Evolutionary conservation across 1,139 yeast genomes (phyloP).

Genomic region (Pichia sp.): DNA sequence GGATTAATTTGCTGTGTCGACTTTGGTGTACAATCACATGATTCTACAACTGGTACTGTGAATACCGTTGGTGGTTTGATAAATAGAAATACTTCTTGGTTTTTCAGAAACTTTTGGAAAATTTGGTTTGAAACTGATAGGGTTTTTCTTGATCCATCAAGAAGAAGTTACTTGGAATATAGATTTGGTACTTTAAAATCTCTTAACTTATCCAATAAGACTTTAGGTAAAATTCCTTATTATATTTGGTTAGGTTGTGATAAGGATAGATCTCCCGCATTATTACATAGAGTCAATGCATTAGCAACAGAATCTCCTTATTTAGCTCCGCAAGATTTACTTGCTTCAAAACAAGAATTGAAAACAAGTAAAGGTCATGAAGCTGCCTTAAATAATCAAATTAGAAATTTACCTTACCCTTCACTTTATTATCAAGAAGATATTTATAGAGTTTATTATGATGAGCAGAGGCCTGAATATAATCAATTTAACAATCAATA

Average conservation of each 20-base stretch:
- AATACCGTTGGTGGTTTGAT: conserved; percentile 70
- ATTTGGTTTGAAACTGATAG: conserved; percentile 83
- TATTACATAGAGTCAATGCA: conserved; percentile 60
- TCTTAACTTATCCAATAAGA: conserved; percentile 55
- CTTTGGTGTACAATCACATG: conserved; percentile 68
- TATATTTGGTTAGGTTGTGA: conserved; percentile 81
- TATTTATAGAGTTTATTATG: conserved; percentile 74
- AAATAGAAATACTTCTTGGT: conserved; percentile 70
- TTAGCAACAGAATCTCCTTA: conserved; percentile 78
- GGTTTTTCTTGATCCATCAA: conserved; percentile 69
- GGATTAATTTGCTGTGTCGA: conserved; percentile 67
- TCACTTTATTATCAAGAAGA: conserved; percentile 71
- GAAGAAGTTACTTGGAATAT: conserved; percentile 79
- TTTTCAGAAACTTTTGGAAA: conserved; percentile 75
- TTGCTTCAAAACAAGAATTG: conserved; percentile 23
- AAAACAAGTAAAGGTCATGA: conserved; percentile 63
- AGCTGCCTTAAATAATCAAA: conserved; percentile 59
- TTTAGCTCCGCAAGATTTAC: conserved; percentile 48
- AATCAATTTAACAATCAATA: conserved; percentile 71
- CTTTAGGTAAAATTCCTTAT: conserved; percentile 69
- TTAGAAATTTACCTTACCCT: conserved; percentile 68
- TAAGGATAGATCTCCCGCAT: conserved; percentile 52
- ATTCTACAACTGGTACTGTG: conserved; percentile 61
- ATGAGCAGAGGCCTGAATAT: conserved; percentile 60
- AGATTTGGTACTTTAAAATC: conserved; percentile 75